Conservation (phyloP, 495 filamentous ascomycete genomes). For the Aspergillus bertholletiae region DNA sequence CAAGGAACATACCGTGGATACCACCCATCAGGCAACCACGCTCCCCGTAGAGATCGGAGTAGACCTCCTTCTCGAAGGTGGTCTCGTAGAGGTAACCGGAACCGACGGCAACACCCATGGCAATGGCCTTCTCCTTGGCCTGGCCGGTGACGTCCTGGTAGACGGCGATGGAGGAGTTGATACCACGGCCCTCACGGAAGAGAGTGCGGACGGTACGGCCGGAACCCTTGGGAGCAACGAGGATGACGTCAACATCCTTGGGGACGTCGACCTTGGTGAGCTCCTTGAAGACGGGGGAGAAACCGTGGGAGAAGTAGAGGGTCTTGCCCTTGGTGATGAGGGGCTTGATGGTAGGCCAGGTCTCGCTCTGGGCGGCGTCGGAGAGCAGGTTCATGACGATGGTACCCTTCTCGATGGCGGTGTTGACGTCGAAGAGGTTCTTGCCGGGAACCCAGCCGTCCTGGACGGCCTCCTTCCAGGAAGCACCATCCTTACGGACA, state of each 20-base stretch:
- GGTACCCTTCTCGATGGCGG: conserved; percentile 89
- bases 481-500: conserved; percentile 95
- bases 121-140: conserved; percentile 96
- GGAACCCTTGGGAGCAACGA: conserved; percentile 97
- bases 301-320: conserved; percentile 99
- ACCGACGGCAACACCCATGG: conserved; percentile 93
- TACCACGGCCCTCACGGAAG: conserved; percentile 96
- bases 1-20: conserved; percentile 99
- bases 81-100: conserved; percentile 99
- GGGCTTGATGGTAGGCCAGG: conserved; percentile 97
- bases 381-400: conserved; percentile 98
- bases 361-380: conserved; percentile 96
- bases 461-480: conserved; percentile 94
- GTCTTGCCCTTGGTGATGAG: conserved; percentile 99
- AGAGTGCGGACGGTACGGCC: conserved; percentile 96
- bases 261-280: conserved; percentile 98
- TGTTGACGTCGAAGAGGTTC: conserved; percentile 96
- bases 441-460: conserved; percentile 98
- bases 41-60: conserved; percentile 98
- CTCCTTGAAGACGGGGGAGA: conserved; percentile 99
- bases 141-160: conserved; percentile 98
- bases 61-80: conserved; percentile 99
- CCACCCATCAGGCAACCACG: conserved; percentile 99
- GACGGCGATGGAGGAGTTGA: conserved; percentile 98
- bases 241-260: conserved; percentile 94